Evolutionary conservation across 768 basidiomycete species (phyloP), one percentile per base, ranked within the genome.

Genomic region (Termitomyces sp.): DNA sequence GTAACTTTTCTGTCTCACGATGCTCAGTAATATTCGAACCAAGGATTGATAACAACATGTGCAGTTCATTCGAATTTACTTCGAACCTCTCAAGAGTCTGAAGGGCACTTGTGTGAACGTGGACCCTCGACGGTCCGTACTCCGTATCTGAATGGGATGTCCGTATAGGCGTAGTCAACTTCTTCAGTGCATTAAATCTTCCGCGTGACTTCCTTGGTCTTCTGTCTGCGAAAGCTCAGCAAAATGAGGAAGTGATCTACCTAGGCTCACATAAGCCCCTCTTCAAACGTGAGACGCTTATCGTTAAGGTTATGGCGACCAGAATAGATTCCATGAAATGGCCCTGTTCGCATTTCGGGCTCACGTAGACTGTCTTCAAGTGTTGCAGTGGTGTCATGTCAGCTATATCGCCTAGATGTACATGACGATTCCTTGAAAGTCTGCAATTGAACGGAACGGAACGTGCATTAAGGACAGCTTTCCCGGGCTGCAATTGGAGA

Each of bases 91-190:
- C 18, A 41, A 35, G 40, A 41, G 15, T 5, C 12, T 20, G 12
- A 41, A 23, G 18, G 43, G 12, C 29, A 22, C 43, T 29, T 3
- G 16, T 20, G 29, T 32, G 48, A 50, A 35, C 33, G 13, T 48
- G 32, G 46, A 35, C 32, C 10, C 38, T 23, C 18, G 16, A n/a
- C 54, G 53, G 60, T 22, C 53, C 53, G 51, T 18, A 9, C 29
- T 31, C 44, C 42, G 29, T 18, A 29, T 38, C 48, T 20, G 45
- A 36, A 52, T 25, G 40, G 51, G 33, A 57, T 48, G 41, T 35
- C 27, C 31, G 50, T 50, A 22, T 27, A 31, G 36, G 20, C 48
- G 35, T 27, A 35, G 32, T 9, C 13, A 33, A 22, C 33, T 41
- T 51, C 32, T 50, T 39, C 25, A 20, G 13, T n/a, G 18, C 16